Evolutionary conservation across 2,329 filamentous ascomycete species (phyloP), one percentile per base, ranked within the genome.

Genomic region (Ceratocystis alfenasii): DNA sequence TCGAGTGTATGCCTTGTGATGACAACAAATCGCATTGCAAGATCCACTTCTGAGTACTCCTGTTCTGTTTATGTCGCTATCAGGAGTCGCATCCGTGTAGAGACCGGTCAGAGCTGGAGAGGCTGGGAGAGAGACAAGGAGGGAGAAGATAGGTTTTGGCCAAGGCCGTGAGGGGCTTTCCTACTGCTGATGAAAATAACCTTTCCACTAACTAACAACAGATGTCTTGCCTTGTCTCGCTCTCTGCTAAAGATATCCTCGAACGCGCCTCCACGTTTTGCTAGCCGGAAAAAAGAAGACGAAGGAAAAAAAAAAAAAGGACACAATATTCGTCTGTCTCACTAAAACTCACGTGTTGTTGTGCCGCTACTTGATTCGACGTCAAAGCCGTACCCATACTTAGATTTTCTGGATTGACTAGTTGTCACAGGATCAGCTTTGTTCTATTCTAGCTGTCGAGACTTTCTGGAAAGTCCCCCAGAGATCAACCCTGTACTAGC

Each of bases 201-300:
- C 15, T 59, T 8, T 5, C 53, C 30, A 28, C 55, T 59, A 33
- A 33, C 53, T 15, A 41, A 20, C 5, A 55, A 15, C 50, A 22
- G 28, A 59, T n/a, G 17, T 20, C 22, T 41, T 15, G 36, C 36
- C 36, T 15, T 41, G 12, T 12, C 10, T 41, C 36, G 3, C 36
- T 41, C 10, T 41, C 20, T 53, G 48, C 55, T 59, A 59, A 59
- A 59, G 55, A 59, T 59, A 59, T 20, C 55, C 55, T 59, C 30
- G 30, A 36, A 59, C 28, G 17, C 28, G 55, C 55, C 30, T 59
- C 28, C 17, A 36, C n/a, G 8, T 53, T 28, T 28, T 25, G 22
- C 8, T 22, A 25, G 48, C 48, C 48, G 20, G 22, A 20, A 22
- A 50, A 53, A 53, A 53, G 12, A 36, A 59, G 12, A 15, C 30